Percentiles rank a stretch among this genome's conserved stretches.
Evolutionary conservation across 192 early-diverging fungal species (phyloP).

Genomic region (Coemansia sp.): DNA sequence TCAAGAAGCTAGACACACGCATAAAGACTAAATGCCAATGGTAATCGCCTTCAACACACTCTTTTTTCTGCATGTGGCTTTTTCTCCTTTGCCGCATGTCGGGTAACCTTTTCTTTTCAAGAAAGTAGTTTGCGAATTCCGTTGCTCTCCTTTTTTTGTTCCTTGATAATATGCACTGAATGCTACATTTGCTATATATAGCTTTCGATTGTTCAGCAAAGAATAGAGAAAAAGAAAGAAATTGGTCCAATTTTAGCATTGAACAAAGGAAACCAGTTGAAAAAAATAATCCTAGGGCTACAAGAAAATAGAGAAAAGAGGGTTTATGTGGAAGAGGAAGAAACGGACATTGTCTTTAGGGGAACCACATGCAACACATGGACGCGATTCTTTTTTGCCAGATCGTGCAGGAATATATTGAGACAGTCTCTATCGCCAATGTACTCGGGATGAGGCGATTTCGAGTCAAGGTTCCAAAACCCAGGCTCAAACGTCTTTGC

Average conservation of each 20-base stretch:
- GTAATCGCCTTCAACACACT: no score
- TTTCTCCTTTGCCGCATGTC: not conserved
- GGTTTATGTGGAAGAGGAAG: slow-evolving; percentile 19
- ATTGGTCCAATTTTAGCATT: no score
- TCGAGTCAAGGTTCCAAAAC: slow-evolving; percentile 54
- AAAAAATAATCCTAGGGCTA: not conserved
- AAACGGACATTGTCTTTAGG: slow-evolving; percentile 10
- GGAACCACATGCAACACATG: slow-evolving; percentile 46
- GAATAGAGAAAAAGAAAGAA: no score
- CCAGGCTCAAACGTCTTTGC: slow-evolving; percentile 28
- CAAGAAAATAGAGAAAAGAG: not conserved
- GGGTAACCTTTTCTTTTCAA: not conserved
- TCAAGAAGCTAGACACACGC: no score
- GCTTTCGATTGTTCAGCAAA: not conserved
- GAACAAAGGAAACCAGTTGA: not conserved
- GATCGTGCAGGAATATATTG: slow-evolving; percentile 25
- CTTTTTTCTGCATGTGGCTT: not conserved
- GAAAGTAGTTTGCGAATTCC: not conserved
- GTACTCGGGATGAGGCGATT: slow-evolving; percentile 34
- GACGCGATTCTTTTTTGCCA: slow-evolving; percentile 39
- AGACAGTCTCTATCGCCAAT: slow-evolving; percentile 34
- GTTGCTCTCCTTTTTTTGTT: not conserved
- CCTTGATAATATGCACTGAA: not conserved
- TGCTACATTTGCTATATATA: not conserved
- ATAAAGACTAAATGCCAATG: no score